A percentile compares a stretch with the other conserved stretches of the same genome.
Evolutionary conservation across 495 filamentous ascomycete species (phyloP).

Genomic region (Hypoxylon perforatum): DNA sequence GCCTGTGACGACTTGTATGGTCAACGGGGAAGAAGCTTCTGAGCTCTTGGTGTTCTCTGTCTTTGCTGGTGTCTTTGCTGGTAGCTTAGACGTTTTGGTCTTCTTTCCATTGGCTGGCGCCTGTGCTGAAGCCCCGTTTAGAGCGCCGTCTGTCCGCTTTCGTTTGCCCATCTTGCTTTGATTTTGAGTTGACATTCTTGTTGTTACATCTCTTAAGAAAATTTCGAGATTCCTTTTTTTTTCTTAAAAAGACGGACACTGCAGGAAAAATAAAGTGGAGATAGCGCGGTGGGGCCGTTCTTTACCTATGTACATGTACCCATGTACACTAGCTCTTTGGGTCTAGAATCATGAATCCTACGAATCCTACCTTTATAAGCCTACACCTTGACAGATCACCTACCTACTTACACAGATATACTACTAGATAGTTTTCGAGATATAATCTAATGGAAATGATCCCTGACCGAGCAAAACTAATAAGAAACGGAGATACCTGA

Average conservation of each 20-base stretch:
- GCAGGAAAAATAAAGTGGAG: slow-evolving; percentile 33
- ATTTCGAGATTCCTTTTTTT: background rate
- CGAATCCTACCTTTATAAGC: too few relatives aligned
- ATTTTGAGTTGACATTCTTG: slow-evolving; percentile 12
- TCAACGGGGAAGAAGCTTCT: slow-evolving; percentile 54
- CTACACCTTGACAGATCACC: too few relatives aligned
- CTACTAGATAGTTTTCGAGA: too few relatives aligned
- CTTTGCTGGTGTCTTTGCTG: slow-evolving; percentile 36
- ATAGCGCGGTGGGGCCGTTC: background rate
- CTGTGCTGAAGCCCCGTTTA: slow-evolving; percentile 29
- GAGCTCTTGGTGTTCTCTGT: background rate
- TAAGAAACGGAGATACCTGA: too few relatives aligned
- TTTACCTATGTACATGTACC: slow-evolving; percentile 2
- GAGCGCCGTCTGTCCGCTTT: slow-evolving; percentile 68
- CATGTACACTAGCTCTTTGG: too few relatives aligned
- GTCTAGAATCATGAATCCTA: too few relatives aligned
- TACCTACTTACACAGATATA: too few relatives aligned
- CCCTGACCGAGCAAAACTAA: too few relatives aligned
- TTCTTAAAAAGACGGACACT: background rate
- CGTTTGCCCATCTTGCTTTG: slow-evolving; percentile 73
- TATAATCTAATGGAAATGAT: too few relatives aligned
- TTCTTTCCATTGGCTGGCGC: slow-evolving; percentile 51
- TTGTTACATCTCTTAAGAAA: slow-evolving; percentile 18
- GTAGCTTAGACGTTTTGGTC: slow-evolving; percentile 49
- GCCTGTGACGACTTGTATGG: slow-evolving; percentile 88